These are phyloP conservation scores for Arthrobotrys conoides DNA, from an alignment of 2,329 filamentous ascomycete species.

Conservation along the genomic window DNA sequence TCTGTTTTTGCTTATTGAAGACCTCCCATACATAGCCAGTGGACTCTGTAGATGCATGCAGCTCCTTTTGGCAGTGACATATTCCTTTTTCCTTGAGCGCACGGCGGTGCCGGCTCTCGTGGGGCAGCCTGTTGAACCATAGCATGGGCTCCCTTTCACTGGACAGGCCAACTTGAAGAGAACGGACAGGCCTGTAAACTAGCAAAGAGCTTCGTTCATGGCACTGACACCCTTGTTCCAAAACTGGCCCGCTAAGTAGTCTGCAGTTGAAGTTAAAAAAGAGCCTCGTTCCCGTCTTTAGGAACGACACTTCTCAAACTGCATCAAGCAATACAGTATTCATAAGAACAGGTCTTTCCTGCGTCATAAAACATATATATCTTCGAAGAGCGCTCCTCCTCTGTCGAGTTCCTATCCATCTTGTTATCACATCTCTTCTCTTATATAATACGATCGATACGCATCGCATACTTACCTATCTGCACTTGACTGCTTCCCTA, in stretches of 20 bases:
- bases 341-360: constrained; percentile 23
- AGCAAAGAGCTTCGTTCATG: constrained; percentile 33
- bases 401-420: constrained; percentile 56
- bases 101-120: constrained; percentile 43
- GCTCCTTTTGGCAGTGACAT: constrained; percentile 9
- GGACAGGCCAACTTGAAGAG: constrained; percentile 19
- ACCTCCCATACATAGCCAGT: neutral
- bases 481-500: neutral
- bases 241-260: constrained; percentile 52
- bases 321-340: constrained; percentile 40
- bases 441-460: constrained; percentile 32
- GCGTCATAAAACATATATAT: constrained; percentile 51
- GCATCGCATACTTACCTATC: neutral
- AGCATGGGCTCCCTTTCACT: constrained; percentile 37
- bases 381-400: constrained; percentile 60
- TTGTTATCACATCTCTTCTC: constrained; percentile 3
- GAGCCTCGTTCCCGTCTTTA: constrained; percentile 59
- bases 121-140: constrained; percentile 43
- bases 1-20: constrained; percentile 49
- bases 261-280: constrained; percentile 57
- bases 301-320: constrained; percentile 47
- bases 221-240: constrained; percentile 37
- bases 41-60: constrained; percentile 30
- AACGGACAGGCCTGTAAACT: constrained; percentile 6
- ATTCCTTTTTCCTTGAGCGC: constrained; percentile 30